Evolutionary conservation across 1,284 basidiomycete genomes (phyloP).

Genomic region (Malassezia slooffiae): DNA sequence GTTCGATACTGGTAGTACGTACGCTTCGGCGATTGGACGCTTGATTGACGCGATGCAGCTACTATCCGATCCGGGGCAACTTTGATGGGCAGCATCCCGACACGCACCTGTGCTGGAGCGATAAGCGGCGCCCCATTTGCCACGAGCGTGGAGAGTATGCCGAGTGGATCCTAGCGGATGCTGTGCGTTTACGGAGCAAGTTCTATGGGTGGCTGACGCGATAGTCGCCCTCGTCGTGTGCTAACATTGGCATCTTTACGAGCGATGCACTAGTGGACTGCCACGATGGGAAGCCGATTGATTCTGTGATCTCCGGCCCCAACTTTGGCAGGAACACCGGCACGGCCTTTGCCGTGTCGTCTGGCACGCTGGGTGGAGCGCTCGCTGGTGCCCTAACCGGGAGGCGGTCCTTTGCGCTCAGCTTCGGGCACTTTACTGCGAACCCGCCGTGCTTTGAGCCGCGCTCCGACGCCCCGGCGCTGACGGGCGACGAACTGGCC

Average conservation of each 20-base stretch:
- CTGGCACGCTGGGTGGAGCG: constrained; percentile 42
- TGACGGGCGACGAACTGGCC: constrained; percentile 11
- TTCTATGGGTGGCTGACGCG: not conserved
- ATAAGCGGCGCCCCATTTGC: constrained; percentile 26
- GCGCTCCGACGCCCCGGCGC: constrained; percentile 15
- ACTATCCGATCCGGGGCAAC: constrained; percentile 37
- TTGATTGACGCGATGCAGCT: constrained; percentile 13
- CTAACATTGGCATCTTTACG: constrained; percentile 40
- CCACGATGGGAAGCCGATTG: constrained; percentile 16
- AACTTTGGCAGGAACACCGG: constrained; percentile 45
- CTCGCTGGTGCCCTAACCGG: constrained; percentile 32
- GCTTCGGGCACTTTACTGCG: constrained; percentile 35
- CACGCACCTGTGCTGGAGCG: constrained; percentile 30
- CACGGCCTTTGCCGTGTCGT: constrained; percentile 38
- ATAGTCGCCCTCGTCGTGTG: constrained; percentile 37
- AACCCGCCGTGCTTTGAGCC: constrained; percentile 24
- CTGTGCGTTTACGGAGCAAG: constrained; percentile 10
- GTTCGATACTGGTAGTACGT: constrained; percentile 39
- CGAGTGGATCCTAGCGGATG: constrained; percentile 43
- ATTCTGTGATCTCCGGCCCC: constrained; percentile 42
- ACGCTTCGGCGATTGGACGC: not conserved
- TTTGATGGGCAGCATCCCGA: constrained; percentile 22
- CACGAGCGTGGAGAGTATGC: constrained; percentile 29
- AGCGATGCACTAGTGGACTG: constrained; percentile 22
- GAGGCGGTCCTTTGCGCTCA: constrained; percentile 31